Evolutionary conservation across 441 rosid genomes (phyloP).

Genomic region (Rhodomyrtus psidioides): DNA sequence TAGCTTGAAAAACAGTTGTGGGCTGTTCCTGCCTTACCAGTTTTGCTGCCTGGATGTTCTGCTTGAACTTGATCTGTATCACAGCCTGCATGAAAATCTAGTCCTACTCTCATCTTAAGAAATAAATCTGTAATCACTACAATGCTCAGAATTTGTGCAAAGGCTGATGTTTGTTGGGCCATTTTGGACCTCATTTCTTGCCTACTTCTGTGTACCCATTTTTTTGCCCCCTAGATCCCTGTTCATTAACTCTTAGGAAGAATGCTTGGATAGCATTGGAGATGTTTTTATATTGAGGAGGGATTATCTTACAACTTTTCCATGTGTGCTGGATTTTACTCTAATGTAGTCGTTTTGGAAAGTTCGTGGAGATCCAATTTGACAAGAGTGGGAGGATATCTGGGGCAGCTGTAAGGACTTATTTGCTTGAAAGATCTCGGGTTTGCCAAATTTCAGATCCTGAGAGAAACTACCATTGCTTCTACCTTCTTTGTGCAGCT

Average conservation of each 20-base stretch:
- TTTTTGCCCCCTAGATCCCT: neutral
- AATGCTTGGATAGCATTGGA: neutral
- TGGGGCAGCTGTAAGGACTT: slow-evolving; percentile 98
- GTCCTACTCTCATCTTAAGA: neutral
- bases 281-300: neutral
- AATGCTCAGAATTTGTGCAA: neutral
- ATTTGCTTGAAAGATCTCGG: slow-evolving; percentile 98
- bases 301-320: neutral
- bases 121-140: neutral
- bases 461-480: slow-evolving; percentile 98
- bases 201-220: neutral
- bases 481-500: slow-evolving; percentile 97
- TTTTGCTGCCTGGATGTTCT: neutral
- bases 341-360: slow-evolving; percentile 94
- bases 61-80: neutral
- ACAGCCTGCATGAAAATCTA: neutral
- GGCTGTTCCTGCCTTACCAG: neutral
- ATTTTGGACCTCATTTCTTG: neutral
- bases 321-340: slow-evolving; percentile 1
- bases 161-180: neutral
- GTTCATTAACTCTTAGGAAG: neutral
- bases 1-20: neutral
- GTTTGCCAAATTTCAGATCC: slow-evolving; percentile 99
- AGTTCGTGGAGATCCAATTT: slow-evolving; percentile 99
- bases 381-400: slow-evolving; percentile 98